phyloP scores from a whole-genome alignment of 345 rosid species.

The Lepidium sativum region DNA sequence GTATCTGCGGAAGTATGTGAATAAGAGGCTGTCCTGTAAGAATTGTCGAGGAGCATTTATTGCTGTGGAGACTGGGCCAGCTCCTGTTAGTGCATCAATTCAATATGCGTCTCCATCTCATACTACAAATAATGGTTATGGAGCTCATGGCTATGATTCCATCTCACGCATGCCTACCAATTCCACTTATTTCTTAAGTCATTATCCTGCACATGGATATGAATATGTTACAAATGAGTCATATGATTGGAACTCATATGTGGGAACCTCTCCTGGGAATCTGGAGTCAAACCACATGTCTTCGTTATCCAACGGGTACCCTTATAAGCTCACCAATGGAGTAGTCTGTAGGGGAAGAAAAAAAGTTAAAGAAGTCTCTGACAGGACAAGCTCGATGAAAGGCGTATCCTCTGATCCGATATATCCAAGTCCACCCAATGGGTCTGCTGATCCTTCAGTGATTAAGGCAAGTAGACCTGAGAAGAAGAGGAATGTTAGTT shows the following conservation, averaged over 20 bases:
- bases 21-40: too few relatives aligned
- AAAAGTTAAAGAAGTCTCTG: constrained; percentile 41
- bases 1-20: constrained; percentile 91
- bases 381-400: constrained; percentile 41
- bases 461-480: too few relatives aligned
- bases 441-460: too few relatives aligned
- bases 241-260: constrained; percentile 65
- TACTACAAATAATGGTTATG: constrained; percentile 44
- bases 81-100: constrained; percentile 71
- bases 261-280: constrained; percentile 48
- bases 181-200: too few relatives aligned
- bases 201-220: constrained; percentile 69
- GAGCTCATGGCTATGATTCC: constrained; percentile 57
- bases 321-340: constrained; percentile 47
- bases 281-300: constrained; percentile 49
- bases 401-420: too few relatives aligned
- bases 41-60: too few relatives aligned
- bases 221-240: constrained; percentile 70
- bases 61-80: constrained; percentile 79
- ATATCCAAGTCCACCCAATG: too few relatives aligned
- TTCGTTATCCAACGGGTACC: constrained; percentile 37
- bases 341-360: constrained; percentile 30
- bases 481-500: constrained; percentile 55
- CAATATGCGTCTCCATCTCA: constrained; percentile 57
- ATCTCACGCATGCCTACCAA: constrained; percentile 63